phyloP scores from a whole-genome alignment of 805 yeast species.

The Candida methanosorbosa region DNA sequence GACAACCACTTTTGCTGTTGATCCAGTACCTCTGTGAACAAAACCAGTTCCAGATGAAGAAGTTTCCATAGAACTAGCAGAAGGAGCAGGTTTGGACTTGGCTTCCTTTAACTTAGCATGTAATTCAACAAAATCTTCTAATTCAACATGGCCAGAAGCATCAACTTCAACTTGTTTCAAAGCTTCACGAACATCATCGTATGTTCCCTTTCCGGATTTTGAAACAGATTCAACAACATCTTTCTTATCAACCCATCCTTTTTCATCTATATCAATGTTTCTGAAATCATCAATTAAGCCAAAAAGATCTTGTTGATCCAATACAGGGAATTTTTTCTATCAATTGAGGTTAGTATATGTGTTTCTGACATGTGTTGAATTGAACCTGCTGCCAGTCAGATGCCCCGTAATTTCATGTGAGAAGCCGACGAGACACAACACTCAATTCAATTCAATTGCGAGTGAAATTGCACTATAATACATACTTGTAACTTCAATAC shows the following conservation, averaged over 20 bases:
- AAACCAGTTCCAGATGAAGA: constrained; percentile 24
- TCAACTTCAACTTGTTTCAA: constrained; percentile 86
- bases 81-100: constrained; percentile 17
- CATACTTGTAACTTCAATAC: constrained; percentile 54
- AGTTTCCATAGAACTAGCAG: constrained; percentile 12
- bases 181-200: constrained; percentile 91
- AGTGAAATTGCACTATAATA: too few species aligned
- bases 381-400: too few species aligned
- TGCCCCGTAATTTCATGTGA: too few species aligned
- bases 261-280: constrained; percentile 77
- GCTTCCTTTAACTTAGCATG: constrained; percentile 68
- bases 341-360: too few species aligned
- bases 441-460: too few species aligned
- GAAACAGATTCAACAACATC: constrained; percentile 80
- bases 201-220: constrained; percentile 68
- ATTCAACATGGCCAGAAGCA: constrained; percentile 93
- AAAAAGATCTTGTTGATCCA: constrained; percentile 83
- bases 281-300: constrained; percentile 81
- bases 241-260: constrained; percentile 91
- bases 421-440: too few species aligned
- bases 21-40: constrained; percentile 44
- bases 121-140: constrained; percentile 86
- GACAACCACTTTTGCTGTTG: constrained; percentile 70
- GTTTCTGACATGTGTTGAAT: too few species aligned
- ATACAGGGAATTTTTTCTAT: constrained; percentile 78